A percentile compares a stretch with the other conserved stretches of the same genome.
phyloP scores from a whole-genome alignment of 2,329 filamentous ascomycete genomes.

The Botrytis galanthina region DNA sequence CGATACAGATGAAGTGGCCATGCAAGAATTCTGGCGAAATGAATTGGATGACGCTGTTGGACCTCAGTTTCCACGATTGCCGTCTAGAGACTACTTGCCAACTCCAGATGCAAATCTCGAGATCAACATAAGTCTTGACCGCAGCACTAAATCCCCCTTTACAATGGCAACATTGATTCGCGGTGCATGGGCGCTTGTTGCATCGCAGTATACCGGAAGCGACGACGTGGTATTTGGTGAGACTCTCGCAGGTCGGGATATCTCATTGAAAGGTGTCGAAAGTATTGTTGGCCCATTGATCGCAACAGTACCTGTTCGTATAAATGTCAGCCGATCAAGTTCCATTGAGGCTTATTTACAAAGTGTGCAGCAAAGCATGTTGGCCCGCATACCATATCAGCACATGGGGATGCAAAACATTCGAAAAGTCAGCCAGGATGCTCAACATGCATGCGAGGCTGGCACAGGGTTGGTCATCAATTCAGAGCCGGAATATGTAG shows the following conservation, averaged over 20 bases:
- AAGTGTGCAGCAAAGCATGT: conserved; percentile 46
- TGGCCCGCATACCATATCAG: conserved; percentile 45
- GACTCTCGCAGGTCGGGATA: conserved; percentile 45
- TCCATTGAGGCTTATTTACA: conserved; percentile 44
- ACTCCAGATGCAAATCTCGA: conserved; percentile 47
- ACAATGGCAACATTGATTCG: conserved; percentile 32
- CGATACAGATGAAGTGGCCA: conserved; percentile 38
- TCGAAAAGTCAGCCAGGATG: conserved; percentile 31
- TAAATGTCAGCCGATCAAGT: conserved; percentile 39
- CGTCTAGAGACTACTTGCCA: conserved; percentile 45
- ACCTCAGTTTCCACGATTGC: conserved; percentile 50
- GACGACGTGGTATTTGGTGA: conserved; percentile 46
- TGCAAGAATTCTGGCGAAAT: conserved; percentile 47
- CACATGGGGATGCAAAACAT: conserved; percentile 34
- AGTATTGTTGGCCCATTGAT: conserved; percentile 46
- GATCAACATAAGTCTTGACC: conserved; percentile 38
- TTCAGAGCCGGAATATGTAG: conserved; percentile 3
- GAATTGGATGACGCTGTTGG: conserved; percentile 46
- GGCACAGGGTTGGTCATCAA: conserved; percentile 12
- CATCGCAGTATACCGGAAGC: conserved; percentile 41
- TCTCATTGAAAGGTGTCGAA: conserved; percentile 43
- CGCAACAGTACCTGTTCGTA: conserved; percentile 41
- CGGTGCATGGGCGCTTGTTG: conserved; percentile 44
- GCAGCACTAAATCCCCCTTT: conserved; percentile 19
- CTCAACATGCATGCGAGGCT: conserved; percentile 40